phyloP scores from a whole-genome alignment of 2,329 filamentous ascomycete genomes.

The Cadophora luteo-olivacea region DNA sequence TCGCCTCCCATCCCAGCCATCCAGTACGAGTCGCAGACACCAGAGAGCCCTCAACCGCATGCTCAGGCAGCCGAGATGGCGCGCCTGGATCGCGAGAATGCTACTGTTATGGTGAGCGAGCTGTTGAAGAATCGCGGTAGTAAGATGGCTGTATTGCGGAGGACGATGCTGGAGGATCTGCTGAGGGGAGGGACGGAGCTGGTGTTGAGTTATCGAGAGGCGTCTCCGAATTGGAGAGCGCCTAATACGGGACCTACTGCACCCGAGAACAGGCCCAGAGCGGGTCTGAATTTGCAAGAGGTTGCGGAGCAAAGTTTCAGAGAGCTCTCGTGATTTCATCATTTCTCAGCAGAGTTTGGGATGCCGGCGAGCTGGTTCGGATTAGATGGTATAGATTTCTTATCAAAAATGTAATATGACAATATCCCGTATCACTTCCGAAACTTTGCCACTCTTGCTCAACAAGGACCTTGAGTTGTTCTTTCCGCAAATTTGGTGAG shows the following conservation, averaged over 20 bases:
- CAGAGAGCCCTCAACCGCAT: constrained; percentile 34
- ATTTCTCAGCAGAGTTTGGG: not conserved
- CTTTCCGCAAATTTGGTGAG: too few relatives aligned
- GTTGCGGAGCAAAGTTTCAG: constrained; percentile 26
- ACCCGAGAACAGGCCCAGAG: constrained; percentile 14
- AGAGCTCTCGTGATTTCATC: constrained; percentile 21
- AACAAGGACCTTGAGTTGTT: too few relatives aligned
- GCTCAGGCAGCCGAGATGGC: constrained; percentile 50
- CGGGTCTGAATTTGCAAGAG: constrained; percentile 29
- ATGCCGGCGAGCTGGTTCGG: not conserved
- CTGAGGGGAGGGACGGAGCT: constrained; percentile 55
- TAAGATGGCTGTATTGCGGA: constrained; percentile 50
- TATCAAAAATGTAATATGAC: not conserved
- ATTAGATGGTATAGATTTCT: not conserved
- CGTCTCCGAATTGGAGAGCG: constrained; percentile 16
- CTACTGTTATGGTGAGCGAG: constrained; percentile 63
- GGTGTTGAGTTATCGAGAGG: constrained; percentile 37
- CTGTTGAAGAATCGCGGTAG: constrained; percentile 54
- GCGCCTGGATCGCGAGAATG: constrained; percentile 65
- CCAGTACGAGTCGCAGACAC: constrained; percentile 26
- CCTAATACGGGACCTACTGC: constrained; percentile 19
- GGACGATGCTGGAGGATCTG: constrained; percentile 54
- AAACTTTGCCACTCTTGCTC: not conserved
- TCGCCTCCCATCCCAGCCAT: not conserved
- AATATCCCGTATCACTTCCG: not conserved